Base-by-base conservation (phyloP, 1,284 basidiomycete species). In the Albatrellus sp. region DNA sequence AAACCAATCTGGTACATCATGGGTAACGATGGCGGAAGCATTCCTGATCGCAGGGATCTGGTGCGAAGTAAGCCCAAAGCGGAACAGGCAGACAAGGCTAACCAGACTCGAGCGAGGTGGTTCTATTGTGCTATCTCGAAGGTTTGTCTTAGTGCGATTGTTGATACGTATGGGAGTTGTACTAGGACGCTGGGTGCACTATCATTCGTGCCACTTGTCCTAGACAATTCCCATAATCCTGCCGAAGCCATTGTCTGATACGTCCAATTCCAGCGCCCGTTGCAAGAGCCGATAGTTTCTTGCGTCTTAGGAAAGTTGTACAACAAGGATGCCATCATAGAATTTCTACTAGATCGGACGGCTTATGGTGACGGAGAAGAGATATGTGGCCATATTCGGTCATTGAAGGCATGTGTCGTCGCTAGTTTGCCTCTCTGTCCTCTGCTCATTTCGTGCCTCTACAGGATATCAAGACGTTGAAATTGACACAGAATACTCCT, bases 101-200 rank as follows among this genome's bases (percentile, higher is more conserved):
- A 89, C 54, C 80, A 91, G 53, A 77, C 80, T 28, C 73, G 81
- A 29, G 90, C 90, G n/a, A 71, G 77, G 43, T 96, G 88, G 89
- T 77, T 86, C 52, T 89, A 84, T 57, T 96, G 92, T 59, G 90
- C 91, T 8, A 68, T 97, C 2, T 94, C 90, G 38, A 96, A 93
- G 75, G 90, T 89, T 55, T 43, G 69, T 59, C 31, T 17, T 29
- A 5, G 24, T 24, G 24, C 24, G 7, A 24, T 7, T 7, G 7
- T 24, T 42, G 20, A 20, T 32, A n/a, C n/a, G n/a, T n/a, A n/a
- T n/a, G n/a, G n/a, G n/a, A n/a, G n/a, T 5, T 39, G 9, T 39
- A 9, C 20, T 14, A 8, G 2, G 6, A 16, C 14, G 7, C 11
- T 39, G 9, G 16, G 8, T 13, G 13, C 6, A 14, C 16, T 8